phyloP scores from a whole-genome alignment of 495 filamentous ascomycete species.

The Xylaria longipes region DNA sequence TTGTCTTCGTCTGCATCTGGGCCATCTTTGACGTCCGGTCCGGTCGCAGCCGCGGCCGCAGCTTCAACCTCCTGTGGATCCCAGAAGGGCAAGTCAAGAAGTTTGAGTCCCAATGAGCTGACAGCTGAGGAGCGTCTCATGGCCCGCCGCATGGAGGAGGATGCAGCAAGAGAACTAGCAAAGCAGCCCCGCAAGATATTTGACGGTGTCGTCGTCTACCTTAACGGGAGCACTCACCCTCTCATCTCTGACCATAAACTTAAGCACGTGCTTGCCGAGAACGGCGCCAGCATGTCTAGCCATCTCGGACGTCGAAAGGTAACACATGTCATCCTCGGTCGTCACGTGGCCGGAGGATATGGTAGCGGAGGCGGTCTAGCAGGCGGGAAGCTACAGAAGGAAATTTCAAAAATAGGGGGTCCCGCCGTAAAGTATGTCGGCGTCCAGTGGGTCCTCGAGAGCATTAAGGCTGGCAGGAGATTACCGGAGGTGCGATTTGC shows the following conservation, averaged over 20 bases:
- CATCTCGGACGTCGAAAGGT: constrained; percentile 73
- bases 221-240: constrained; percentile 88
- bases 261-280: constrained; percentile 73
- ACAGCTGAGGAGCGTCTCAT: constrained; percentile 42
- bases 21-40: background rate
- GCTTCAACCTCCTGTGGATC: background rate
- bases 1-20: constrained; percentile 14
- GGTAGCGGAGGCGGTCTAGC: constrained; percentile 74
- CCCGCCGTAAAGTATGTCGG: constrained; percentile 79
- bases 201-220: constrained; percentile 71
- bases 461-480: constrained; percentile 75
- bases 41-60: background rate
- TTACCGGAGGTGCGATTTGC: constrained; percentile 76
- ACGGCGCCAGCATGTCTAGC: constrained; percentile 74
- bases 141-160: constrained; percentile 43
- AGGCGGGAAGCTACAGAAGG: constrained; percentile 81
- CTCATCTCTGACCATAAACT: constrained; percentile 84
- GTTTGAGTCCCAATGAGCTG: background rate
- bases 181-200: constrained; percentile 58
- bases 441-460: constrained; percentile 86
- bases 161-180: constrained; percentile 39
- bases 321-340: constrained; percentile 86
- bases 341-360: constrained; percentile 45
- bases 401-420: constrained; percentile 69
- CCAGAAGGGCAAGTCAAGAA: constrained; percentile 1